These are phyloP conservation scores for Schizonepeta tenuifolia DNA, from an alignment of 257 asterid species.

Conservation along the genomic window DNA sequence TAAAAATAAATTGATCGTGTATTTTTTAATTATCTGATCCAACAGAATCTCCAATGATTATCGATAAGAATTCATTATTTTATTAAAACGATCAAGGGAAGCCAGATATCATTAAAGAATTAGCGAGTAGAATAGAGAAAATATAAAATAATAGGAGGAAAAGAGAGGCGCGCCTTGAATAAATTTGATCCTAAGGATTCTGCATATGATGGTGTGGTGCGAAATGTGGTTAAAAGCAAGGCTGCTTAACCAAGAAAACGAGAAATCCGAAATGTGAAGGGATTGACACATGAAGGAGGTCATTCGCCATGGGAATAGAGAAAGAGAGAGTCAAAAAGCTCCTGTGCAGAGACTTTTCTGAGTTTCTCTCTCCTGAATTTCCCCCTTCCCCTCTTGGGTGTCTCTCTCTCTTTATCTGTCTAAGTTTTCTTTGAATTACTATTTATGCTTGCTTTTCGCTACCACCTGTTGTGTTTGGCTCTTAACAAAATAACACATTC, in stretches of 20 bases:
- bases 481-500: background rate
- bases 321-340: slow-evolving; percentile 49
- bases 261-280: slow-evolving; percentile 3
- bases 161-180: slow-evolving; percentile 24
- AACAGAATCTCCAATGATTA: background rate
- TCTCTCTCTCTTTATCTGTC: slow-evolving; percentile 27
- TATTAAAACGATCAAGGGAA: background rate
- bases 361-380: slow-evolving; percentile 39
- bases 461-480: background rate
- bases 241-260: slow-evolving; percentile 12
- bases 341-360: slow-evolving; percentile 46
- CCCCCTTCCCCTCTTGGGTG: slow-evolving; percentile 13
- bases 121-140: slow-evolving; percentile 1
- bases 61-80: background rate
- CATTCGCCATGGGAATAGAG: slow-evolving; percentile 32
- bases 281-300: slow-evolving; percentile 32
- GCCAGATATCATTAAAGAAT: background rate
- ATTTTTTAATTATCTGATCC: background rate
- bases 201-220: slow-evolving; percentile 13
- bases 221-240: slow-evolving; percentile 25
- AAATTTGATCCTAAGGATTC: slow-evolving; percentile 13
- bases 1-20: background rate
- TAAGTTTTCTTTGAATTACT: background rate
- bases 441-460: slow-evolving; percentile 7
- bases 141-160: slow-evolving; percentile 3